Percentiles rank a stretch among this genome's conserved stretches.
These are phyloP conservation scores for Melanogaster broomeanus DNA, from an alignment of 768 basidiomycete species.

Conservation along the genomic window DNA sequence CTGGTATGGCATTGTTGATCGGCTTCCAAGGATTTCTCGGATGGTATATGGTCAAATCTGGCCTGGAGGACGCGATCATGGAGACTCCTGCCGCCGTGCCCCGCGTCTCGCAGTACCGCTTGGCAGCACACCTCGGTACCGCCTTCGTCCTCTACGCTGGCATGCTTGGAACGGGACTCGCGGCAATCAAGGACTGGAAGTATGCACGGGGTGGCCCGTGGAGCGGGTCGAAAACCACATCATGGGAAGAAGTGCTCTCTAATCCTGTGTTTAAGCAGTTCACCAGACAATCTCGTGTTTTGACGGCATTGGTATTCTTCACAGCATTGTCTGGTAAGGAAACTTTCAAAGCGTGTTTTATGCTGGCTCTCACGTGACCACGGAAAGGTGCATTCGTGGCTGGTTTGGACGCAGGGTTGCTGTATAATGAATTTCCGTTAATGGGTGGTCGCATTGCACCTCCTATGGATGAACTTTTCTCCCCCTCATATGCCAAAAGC, in stretches of 20 bases:
- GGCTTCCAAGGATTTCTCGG: slow-evolving; percentile 91
- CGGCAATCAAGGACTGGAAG: slow-evolving; percentile 77
- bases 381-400: slow-evolving; percentile 92
- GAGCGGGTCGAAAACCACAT: slow-evolving; percentile 50
- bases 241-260: slow-evolving; percentile 50
- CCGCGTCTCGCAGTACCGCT: slow-evolving; percentile 93
- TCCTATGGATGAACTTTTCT: slow-evolving; percentile 80
- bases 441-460: slow-evolving; percentile 92
- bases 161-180: slow-evolving; percentile 84
- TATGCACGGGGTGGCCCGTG: slow-evolving; percentile 59
- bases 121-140: slow-evolving; percentile 92
- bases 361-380: slow-evolving; percentile 1
- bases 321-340: slow-evolving; percentile 88
- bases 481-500: slow-evolving; percentile 69
- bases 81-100: slow-evolving; percentile 83
- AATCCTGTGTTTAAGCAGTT: slow-evolving; percentile 61
- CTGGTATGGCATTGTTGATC: slow-evolving; percentile 76
- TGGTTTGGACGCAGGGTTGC: slow-evolving; percentile 91
- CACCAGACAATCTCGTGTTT: slow-evolving; percentile 53
- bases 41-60: slow-evolving; percentile 99
- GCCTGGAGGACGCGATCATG: slow-evolving; percentile 81
- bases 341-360: not conserved
- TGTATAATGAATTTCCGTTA: slow-evolving; percentile 98
- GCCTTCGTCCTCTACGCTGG: slow-evolving; percentile 91
- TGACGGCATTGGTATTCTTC: slow-evolving; percentile 81